Base-by-base conservation (phyloP, 345 rosid genomes). In the Erodium maritimum region DNA sequence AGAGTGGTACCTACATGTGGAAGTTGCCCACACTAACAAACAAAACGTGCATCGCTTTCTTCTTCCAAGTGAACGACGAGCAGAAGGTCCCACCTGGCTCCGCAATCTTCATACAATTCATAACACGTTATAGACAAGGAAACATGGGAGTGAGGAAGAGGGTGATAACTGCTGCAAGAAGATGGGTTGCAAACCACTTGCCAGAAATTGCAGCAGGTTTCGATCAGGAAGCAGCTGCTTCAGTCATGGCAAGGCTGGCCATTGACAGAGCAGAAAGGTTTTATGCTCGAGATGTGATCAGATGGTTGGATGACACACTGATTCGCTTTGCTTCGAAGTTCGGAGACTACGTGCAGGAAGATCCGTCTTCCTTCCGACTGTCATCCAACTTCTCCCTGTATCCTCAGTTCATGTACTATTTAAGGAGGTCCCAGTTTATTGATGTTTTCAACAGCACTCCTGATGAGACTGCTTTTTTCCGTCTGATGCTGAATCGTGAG, bases 171-270 rank as follows among this genome's bases (percentile, higher is more conserved):
- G 95, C 87, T 61, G 97, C 96, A 5, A 83, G 99, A 70, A 85
- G 99, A 73, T 93, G 95, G 94, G 90, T 79, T 42, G 74, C 75
- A n/a, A 89, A 81, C 62, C 79, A 79, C 61, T 77, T 94, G 0
- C 86, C 90, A 1, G 99, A 93, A 60, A 78, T 85, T 37, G 66
- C 77, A 62, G 72, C 91, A 13, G 91, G 99, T 24, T 93, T 93
- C 20, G 97, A 89, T 77, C 99, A 93, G 78, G 97, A 93, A 85
- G 81, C 95, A 55, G 97, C 99, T 17, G 90, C 97, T 66, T 80
- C 91, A 0, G 88, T 93, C 34, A 87, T 89, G 95, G 95, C 95
- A 17, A 80, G 99, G 61, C 91, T 93, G 23, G 99, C 97, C 9
- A 81, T 93, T 52, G 77, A 80, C 71, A 76, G 87, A 70, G 75